These are phyloP conservation scores for Verticillium nonalfalfae DNA, from an alignment of 2,329 filamentous ascomycete species.

Conservation along the genomic window DNA sequence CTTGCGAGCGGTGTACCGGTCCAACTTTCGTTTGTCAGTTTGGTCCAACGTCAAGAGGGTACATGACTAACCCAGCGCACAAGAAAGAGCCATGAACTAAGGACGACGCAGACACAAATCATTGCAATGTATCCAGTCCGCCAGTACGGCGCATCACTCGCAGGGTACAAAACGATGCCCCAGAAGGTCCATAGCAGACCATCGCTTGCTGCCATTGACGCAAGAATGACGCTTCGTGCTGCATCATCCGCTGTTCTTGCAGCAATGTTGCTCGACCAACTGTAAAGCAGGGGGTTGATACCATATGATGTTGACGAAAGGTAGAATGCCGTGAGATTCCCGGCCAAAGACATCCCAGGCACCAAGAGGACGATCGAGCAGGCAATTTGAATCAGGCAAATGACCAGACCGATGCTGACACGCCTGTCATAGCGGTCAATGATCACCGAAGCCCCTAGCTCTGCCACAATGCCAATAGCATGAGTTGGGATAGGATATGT, in stretches of 20 bases:
- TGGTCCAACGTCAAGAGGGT: too few species aligned
- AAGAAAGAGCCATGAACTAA: neutral
- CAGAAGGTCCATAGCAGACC: slow-evolving; percentile 35
- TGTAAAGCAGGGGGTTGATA: slow-evolving; percentile 18
- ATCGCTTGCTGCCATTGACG: slow-evolving; percentile 31
- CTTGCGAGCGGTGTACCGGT: neutral
- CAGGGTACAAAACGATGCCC: slow-evolving; percentile 34
- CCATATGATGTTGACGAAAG: slow-evolving; percentile 15
- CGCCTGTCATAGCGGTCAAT: slow-evolving; percentile 14
- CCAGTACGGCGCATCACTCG: slow-evolving; percentile 35
- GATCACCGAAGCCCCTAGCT: slow-evolving; percentile 13
- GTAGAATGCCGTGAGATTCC: slow-evolving; percentile 16
- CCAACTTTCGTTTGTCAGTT: neutral
- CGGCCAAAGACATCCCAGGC: slow-evolving; percentile 10
- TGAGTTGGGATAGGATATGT: slow-evolving; percentile 18
- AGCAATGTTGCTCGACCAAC: slow-evolving; percentile 18
- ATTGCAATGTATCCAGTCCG: slow-evolving; percentile 19
- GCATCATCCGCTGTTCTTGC: slow-evolving; percentile 28
- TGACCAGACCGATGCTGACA: slow-evolving; percentile 9
- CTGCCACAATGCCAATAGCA: slow-evolving; percentile 16
- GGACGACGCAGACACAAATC: slow-evolving; percentile 2
- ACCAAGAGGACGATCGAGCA: slow-evolving; percentile 15
- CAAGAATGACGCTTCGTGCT: slow-evolving; percentile 28
- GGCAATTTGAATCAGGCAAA: slow-evolving; percentile 12
- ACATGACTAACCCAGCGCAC: neutral